phyloP scores from a whole-genome alignment of 345 rosid species.

The Murraya koenigii region DNA sequence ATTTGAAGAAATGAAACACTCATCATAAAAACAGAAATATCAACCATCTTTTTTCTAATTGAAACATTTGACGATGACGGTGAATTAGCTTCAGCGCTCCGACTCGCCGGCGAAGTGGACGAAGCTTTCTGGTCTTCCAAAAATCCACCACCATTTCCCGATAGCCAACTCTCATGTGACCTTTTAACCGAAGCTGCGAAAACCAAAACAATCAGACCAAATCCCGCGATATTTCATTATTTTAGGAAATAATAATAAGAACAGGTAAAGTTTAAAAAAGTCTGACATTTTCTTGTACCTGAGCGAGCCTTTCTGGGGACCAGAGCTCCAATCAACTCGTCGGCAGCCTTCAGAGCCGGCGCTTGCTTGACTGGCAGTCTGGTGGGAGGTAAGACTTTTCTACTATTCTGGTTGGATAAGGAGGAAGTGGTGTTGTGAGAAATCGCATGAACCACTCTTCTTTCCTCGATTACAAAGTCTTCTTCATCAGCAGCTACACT shows the following conservation, averaged over 20 bases:
- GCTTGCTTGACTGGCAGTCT: constrained; percentile 6
- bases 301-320: constrained; percentile 74
- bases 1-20: no score
- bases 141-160: constrained; percentile 45
- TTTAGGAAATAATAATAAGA: neutral
- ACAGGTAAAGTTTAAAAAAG: neutral
- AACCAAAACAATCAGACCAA: neutral
- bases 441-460: constrained; percentile 4
- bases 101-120: constrained; percentile 45
- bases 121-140: constrained; percentile 39
- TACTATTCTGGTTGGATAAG: constrained; percentile 19
- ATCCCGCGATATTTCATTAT: neutral
- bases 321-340: constrained; percentile 50
- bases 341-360: constrained; percentile 25
- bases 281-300: constrained; percentile 22
- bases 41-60: constrained; percentile 45
- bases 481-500: constrained; percentile 37
- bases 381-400: constrained; percentile 18
- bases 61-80: constrained; percentile 47
- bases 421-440: constrained; percentile 3
- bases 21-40: neutral
- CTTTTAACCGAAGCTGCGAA: constrained; percentile 52
- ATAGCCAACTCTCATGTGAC: constrained; percentile 46
- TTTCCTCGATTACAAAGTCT: constrained; percentile 18
- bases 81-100: constrained; percentile 34